Evolutionary conservation across 1,139 yeast genomes (phyloP).

Genomic region (Suhomyces anneliseae): DNA sequence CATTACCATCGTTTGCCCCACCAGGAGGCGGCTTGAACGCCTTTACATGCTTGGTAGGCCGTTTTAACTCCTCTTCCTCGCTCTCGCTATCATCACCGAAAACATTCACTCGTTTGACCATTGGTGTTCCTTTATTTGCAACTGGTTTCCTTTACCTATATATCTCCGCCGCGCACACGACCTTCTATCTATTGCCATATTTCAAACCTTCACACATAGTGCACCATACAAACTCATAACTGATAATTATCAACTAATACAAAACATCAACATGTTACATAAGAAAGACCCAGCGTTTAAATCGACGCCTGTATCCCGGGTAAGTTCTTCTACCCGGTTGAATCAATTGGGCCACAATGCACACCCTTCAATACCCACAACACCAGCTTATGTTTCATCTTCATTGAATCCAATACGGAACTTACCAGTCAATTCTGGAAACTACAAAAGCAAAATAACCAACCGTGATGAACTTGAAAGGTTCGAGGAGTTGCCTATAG

Average conservation of each 20-base stretch:
- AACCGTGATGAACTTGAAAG: constrained; percentile 25
- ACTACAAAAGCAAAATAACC: constrained; percentile 16
- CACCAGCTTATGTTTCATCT: constrained; percentile 36
- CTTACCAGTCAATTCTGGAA: constrained; percentile 24
- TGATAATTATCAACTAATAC: too few species aligned
- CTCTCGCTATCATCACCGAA: constrained; percentile 12
- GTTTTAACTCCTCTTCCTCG: constrained; percentile 6
- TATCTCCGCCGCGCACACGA: neutral
- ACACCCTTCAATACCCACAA: constrained; percentile 29
- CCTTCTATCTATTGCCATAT: neutral
- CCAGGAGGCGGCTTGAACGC: neutral
- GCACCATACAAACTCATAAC: neutral
- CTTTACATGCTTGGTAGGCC: neutral
- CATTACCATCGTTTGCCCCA: too few species aligned
- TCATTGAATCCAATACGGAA: constrained; percentile 41
- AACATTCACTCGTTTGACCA: constrained; percentile 14
- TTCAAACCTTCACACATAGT: too few species aligned
- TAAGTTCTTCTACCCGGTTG: constrained; percentile 33
- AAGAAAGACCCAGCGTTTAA: constrained; percentile 21
- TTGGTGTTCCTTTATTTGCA: neutral
- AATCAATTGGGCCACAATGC: constrained; percentile 23
- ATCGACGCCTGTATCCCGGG: constrained; percentile 38
- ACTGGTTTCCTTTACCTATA: neutral
- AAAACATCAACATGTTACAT: constrained; percentile 17
- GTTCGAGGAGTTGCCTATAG: constrained; percentile 34